Conservation (phyloP, 164 flowering plant species). For the Paratinospora sagittata region DNA sequence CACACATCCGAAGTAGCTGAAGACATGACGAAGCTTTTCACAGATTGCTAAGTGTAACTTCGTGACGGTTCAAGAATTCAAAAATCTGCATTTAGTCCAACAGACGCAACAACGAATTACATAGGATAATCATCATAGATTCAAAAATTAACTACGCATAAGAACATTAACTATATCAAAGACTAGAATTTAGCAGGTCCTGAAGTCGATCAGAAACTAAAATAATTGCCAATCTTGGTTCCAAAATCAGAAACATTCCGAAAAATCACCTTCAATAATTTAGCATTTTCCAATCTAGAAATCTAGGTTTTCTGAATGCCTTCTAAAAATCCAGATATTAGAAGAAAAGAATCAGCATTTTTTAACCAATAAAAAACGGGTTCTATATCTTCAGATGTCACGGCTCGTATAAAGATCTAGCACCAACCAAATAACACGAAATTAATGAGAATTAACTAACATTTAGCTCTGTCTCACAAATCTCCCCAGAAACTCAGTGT, state of each 20-base stretch:
- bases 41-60: no score
- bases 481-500: no score
- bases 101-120: not conserved
- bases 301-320: not conserved
- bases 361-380: no score
- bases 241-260: not conserved
- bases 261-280: not conserved
- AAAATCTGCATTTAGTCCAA: constrained; percentile 3
- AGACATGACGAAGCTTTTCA: not conserved
- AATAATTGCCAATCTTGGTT: no score
- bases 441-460: no score
- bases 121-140: not conserved
- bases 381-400: no score
- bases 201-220: not conserved
- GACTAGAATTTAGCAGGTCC: no score
- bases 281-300: not conserved
- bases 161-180: not conserved
- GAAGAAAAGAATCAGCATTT: not conserved
- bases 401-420: no score
- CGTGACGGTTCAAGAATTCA: not conserved
- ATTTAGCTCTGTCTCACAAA: no score
- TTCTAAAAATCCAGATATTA: not conserved
- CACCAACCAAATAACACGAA: no score
- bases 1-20: constrained; percentile 21
- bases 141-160: not conserved